Evolutionary conservation across 768 basidiomycete species (phyloP), one percentile per base, ranked within the genome.

Genomic region (Collybia mongolica): DNA sequence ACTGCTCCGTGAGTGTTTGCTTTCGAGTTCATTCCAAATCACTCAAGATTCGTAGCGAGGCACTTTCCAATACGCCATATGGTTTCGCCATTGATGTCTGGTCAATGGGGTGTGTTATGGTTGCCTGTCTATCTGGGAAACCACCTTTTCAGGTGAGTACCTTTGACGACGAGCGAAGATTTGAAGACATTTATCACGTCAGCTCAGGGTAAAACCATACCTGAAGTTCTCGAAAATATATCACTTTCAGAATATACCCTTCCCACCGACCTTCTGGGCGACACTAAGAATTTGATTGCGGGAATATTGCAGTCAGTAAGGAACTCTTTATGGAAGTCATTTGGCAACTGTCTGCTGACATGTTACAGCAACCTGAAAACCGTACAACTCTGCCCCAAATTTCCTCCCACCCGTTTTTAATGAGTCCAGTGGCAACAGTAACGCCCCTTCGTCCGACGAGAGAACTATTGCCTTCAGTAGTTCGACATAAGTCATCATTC

Each of bases 81-180:
- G 63, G 65, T 32, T 73, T 68, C 49, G 46, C 66, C 6, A 60
- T 67, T 3, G 79, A 81, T 55, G 29, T 77, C 20, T 81, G 77
- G 77, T 79, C 78, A 1, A 47, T 77, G 22, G 79, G 77, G 3
- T 72, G 71, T 55, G 59, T 78, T 3, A 56, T 72, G 18, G 43
- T 73, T 17, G 62, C 65, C 6, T 73, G 72, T 49, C 49, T 76
- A 12, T 59, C 69, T 5, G 74, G 72, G 2, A 52, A 41, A 11
- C 61, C 61, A 15, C 65, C 72, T 5, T 70, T 70, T 42, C 48
- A 70, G 50, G 75, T 72, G 37, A 39, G 60, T 54, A 15, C 23
- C 18, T 17, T n/a, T 15, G 15, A 28, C 32, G 15, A 32, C 18
- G 46, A 15, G 11, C 44, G 38, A 37, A n/a, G 22, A 20, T 52